phyloP scores from a whole-genome alignment of 352 stramenopile genomes.

The Pythium chondricola region DNA sequence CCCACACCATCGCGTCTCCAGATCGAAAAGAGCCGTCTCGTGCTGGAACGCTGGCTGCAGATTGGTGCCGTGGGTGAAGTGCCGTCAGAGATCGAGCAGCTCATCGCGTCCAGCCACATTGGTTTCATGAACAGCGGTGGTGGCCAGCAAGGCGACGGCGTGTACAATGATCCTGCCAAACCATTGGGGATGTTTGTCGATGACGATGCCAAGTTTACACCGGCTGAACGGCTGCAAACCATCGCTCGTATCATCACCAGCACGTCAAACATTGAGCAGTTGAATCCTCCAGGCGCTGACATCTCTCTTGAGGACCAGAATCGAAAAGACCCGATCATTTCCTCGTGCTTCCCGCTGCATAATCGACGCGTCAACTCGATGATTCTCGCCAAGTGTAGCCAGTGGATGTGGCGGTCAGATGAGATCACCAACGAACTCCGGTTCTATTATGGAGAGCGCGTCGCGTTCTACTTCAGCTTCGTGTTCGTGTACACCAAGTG shows the following conservation, averaged over 20 bases:
- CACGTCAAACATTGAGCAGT: slow-evolving; percentile 51
- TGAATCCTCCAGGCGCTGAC: slow-evolving; percentile 71
- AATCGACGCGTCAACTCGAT: slow-evolving; percentile 72
- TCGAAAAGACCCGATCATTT: slow-evolving; percentile 64
- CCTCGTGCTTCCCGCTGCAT: slow-evolving; percentile 77
- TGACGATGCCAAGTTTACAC: slow-evolving; percentile 73
- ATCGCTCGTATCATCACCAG: slow-evolving; percentile 86
- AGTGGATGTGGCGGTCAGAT: slow-evolving; percentile 73
- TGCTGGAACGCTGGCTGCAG: slow-evolving; percentile 80
- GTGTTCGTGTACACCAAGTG: slow-evolving; percentile 84
- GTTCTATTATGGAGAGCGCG: slow-evolving; percentile 78
- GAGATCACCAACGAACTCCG: slow-evolving; percentile 83
- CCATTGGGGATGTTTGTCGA: slow-evolving; percentile 23
- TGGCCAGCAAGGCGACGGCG: too few species aligned
- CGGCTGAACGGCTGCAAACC: slow-evolving; percentile 75
- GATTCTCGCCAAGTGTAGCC: slow-evolving; percentile 57
- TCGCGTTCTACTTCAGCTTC: slow-evolving; percentile 85
- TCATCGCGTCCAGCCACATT: slow-evolving; percentile 75
- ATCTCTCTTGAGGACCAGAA: slow-evolving; percentile 81
- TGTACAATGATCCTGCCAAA: slow-evolving; percentile 19
- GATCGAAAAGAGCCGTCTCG: slow-evolving; percentile 74
- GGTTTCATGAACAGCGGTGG: slow-evolving; percentile 20
- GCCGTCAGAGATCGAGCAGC: slow-evolving; percentile 79
- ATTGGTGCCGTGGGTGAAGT: slow-evolving; percentile 83
- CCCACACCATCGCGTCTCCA: slow-evolving; percentile 57